phyloP scores from a whole-genome alignment of 176 grass and related monocot genomes.

The Cocos nucifera region DNA sequence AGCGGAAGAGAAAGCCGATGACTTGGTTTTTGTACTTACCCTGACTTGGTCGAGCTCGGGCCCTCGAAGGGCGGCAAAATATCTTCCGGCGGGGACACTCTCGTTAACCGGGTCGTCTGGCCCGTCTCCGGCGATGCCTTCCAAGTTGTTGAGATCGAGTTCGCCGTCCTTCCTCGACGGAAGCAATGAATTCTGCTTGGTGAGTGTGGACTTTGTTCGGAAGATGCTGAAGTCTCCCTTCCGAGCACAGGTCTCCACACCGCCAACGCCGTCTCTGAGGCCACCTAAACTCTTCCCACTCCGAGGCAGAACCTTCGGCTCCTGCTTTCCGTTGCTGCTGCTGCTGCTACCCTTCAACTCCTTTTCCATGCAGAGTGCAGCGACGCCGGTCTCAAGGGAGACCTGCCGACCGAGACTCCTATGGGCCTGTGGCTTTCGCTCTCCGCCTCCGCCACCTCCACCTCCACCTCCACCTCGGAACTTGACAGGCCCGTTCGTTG shows the following conservation, averaged over 20 bases:
- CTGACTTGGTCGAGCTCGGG: constrained; percentile 97
- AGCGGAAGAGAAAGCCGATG: neutral
- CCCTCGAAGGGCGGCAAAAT: constrained; percentile 91
- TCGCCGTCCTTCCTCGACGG: constrained; percentile 45
- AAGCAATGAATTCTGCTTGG: constrained; percentile 66
- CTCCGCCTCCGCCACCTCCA: constrained; percentile 26
- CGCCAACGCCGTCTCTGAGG: constrained; percentile 2
- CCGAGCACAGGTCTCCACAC: constrained; percentile 9
- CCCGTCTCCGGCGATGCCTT: constrained; percentile 25
- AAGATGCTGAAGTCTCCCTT: constrained; percentile 90
- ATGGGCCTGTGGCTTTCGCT: constrained; percentile 28
- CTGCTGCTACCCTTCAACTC: constrained; percentile 17
- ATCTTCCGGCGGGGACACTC: constrained; percentile 82
- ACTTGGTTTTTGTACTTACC: constrained; percentile 20
- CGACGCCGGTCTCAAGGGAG: constrained; percentile 68
- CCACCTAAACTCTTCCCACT: constrained; percentile 76
- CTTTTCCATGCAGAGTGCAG: constrained; percentile 63
- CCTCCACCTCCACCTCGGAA: constrained; percentile 3
- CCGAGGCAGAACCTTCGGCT: constrained; percentile 38
- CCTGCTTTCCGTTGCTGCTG: constrained; percentile 8
- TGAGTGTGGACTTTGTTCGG: constrained; percentile 88
- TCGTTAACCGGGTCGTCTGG: constrained; percentile 59
- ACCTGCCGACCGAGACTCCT: constrained; percentile 60
- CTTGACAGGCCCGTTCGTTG: constrained; percentile 41
- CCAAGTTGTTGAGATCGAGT: constrained; percentile 32